Evolutionary conservation across 2,329 filamentous ascomycete species (phyloP).

Genomic region (Fusarium sp.): DNA sequence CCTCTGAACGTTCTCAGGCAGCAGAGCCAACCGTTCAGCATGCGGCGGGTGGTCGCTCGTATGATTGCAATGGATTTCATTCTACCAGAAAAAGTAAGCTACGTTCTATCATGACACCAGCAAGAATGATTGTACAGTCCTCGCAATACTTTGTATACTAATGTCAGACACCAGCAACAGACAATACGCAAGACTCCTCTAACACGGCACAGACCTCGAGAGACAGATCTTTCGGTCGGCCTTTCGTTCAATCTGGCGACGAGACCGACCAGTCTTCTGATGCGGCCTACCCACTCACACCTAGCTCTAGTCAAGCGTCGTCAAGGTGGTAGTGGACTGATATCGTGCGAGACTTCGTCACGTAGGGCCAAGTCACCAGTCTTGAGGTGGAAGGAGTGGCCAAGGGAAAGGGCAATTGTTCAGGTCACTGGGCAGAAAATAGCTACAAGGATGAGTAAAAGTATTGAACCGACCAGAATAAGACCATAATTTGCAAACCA

Average conservation of each 20-base stretch:
- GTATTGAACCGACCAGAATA: too few relatives aligned
- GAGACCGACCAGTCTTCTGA: neutral
- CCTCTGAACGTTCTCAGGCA: neutral
- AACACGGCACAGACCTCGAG: neutral
- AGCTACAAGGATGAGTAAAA: too few relatives aligned
- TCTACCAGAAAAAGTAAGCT: neutral
- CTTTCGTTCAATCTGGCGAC: neutral
- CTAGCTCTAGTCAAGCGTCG: neutral
- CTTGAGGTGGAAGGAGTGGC: too few relatives aligned
- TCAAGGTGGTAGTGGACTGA: neutral
- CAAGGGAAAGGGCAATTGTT: too few relatives aligned
- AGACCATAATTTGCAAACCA: too few relatives aligned
- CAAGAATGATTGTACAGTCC: neutral
- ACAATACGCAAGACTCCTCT: neutral
- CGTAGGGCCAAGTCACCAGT: too few relatives aligned
- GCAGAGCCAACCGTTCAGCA: neutral
- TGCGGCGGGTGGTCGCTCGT: too few relatives aligned
- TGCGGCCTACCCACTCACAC: neutral
- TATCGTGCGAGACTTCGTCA: too few relatives aligned
- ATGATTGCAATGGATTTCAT: too few relatives aligned
- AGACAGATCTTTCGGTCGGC: neutral
- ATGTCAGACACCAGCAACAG: neutral
- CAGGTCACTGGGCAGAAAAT: too few relatives aligned
- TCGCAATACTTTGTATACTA: neutral
- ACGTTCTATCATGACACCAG: neutral